These are phyloP conservation scores for Barnettozyma pratensis DNA, from an alignment of 805 yeast genomes.

Conservation along the genomic window DNA sequence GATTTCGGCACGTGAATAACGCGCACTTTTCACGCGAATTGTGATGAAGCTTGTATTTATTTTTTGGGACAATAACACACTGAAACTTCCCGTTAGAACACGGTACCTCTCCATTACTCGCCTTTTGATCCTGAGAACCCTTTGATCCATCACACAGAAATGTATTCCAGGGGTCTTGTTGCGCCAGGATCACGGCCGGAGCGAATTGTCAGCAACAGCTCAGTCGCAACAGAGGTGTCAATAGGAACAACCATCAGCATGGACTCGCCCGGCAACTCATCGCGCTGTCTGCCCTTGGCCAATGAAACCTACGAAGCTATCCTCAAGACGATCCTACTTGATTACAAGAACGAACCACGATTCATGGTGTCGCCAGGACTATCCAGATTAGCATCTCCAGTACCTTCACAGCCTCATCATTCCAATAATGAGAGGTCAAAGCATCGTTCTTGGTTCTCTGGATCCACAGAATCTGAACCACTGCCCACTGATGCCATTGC, in stretches of 20 bases:
- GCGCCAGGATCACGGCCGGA: not conserved
- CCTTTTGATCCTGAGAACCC: not conserved
- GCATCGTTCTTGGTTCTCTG: slow-evolving; percentile 28
- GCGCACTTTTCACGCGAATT: too few relatives aligned
- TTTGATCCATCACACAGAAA: not conserved
- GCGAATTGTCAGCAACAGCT: slow-evolving; percentile 8
- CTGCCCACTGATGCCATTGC: slow-evolving; percentile 32
- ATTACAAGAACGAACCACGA: slow-evolving; percentile 60
- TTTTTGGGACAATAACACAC: too few relatives aligned
- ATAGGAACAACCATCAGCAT: slow-evolving; percentile 12
- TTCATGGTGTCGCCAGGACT: slow-evolving; percentile 31
- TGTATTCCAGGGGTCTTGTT: not conserved
- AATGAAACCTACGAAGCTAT: slow-evolving; percentile 44
- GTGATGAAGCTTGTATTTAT: too few relatives aligned
- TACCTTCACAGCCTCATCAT: slow-evolving; percentile 3
- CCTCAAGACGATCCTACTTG: slow-evolving; percentile 50
- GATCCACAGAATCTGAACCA: slow-evolving; percentile 25
- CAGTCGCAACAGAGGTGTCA: slow-evolving; percentile 8
- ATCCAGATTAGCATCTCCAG: slow-evolving; percentile 12
- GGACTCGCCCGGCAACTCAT: slow-evolving; percentile 2
- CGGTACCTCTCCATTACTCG: too few relatives aligned
- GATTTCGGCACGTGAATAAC: too few relatives aligned
- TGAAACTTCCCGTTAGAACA: too few relatives aligned
- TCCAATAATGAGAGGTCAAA: slow-evolving; percentile 12
- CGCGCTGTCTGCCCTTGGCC: not conserved